Percentiles rank a stretch among this genome's conserved stretches.
phyloP scores from a whole-genome alignment of 805 yeast species.

The Candida oleophila region DNA sequence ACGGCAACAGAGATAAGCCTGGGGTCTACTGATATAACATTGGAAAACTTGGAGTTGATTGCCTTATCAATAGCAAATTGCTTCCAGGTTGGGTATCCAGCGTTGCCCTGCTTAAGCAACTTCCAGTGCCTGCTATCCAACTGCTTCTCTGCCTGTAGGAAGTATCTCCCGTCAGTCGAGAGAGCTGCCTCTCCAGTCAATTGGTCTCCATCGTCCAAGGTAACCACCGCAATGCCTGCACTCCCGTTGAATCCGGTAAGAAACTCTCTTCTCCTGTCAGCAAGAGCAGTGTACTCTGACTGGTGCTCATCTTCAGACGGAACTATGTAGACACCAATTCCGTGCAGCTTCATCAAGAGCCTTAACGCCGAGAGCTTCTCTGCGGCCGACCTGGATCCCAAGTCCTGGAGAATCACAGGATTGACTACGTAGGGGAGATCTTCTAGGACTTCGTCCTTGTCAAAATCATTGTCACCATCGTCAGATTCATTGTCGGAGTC shows the following conservation, averaged over 20 bases:
- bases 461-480: background rate
- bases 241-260: conserved; percentile 90
- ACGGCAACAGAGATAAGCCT: conserved; percentile 55
- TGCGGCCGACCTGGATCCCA: conserved; percentile 44
- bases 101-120: conserved; percentile 73
- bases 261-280: conserved; percentile 80
- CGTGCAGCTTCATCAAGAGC: conserved; percentile 57
- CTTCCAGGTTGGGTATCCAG: conserved; percentile 76
- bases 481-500: conserved; percentile 1
- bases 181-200: conserved; percentile 70
- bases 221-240: conserved; percentile 88
- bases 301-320: conserved; percentile 94
- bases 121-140: conserved; percentile 72
- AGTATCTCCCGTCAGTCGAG: conserved; percentile 94
- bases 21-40: conserved; percentile 83
- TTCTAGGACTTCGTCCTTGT: conserved; percentile 15
- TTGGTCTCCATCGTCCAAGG: conserved; percentile 43
- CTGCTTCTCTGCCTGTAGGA: conserved; percentile 84
- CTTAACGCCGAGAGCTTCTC: conserved; percentile 62
- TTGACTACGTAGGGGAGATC: conserved; percentile 23
- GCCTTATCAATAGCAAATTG: conserved; percentile 62
- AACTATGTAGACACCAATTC: conserved; percentile 70
- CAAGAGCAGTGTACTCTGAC: conserved; percentile 79
- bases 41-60: conserved; percentile 46
- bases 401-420: conserved; percentile 8